Evolutionary conservation across 495 filamentous ascomycete genomes (phyloP), one percentile per base, ranked within the genome.

Genomic region (Neurospora sp.): DNA sequence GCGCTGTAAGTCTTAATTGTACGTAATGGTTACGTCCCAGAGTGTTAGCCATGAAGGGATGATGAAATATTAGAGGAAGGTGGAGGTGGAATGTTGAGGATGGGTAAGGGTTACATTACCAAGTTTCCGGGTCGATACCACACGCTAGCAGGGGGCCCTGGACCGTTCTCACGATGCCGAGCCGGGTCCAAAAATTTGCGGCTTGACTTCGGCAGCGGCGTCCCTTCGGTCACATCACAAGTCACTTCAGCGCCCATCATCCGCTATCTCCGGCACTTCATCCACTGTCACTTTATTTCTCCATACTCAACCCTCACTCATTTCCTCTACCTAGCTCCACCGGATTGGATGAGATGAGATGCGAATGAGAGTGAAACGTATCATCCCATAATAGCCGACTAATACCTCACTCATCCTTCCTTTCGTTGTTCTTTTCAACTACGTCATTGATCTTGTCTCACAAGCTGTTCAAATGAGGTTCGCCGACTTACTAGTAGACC

Each of bases 401-500:
- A 66, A 66, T 19, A 66, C 15, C 54, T 34, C 54, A 19, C 54
- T 34, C 54, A 5, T 31, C 54, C 28, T 66, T 66, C 28, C 54
- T 66, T 66, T 66, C 28, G 2, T 66, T 34, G 2, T 66, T 31
- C 54, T 66, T 19, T 34, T 34, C 24, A 62, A 31, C 54, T 66
- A 66, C 28, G 28, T 34, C 54, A 62, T 62, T 62, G 54, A 7
- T 19, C 70, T 34, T 45, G 17, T 2, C 48, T 2, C 48, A 59
- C 48, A 7, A 28, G 54, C n/a, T 8, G 10, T 21, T 15, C 21
- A 39, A 31, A 86, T 87, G 85, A 80, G 85, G 73, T 79, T 87
- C 77, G 83, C 81, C 71, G 82, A 86, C 73, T 77, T 86, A 74
- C 83, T 97, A 70, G 84, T 97, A 72, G 94, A 98, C 84, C 87